A percentile compares a stretch with the other conserved stretches of the same genome.
Evolutionary conservation across 495 filamentous ascomycete species (phyloP).

Genomic region (Pyrenopolyporus hunteri): DNA sequence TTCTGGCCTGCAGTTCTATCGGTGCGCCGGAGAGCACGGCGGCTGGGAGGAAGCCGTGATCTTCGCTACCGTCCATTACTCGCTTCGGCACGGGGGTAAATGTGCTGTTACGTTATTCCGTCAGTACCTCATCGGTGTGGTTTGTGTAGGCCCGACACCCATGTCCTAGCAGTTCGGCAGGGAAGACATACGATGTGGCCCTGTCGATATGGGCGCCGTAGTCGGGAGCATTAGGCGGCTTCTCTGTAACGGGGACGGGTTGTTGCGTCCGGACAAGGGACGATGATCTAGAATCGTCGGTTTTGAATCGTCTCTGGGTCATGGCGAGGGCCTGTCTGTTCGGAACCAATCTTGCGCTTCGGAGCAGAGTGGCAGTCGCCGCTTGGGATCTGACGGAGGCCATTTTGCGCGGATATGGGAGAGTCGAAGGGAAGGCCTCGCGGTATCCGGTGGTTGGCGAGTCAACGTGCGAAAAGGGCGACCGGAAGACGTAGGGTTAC

Average conservation of each 20-base stretch:
- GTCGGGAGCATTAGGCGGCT: slow-evolving; percentile 71
- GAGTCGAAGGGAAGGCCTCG: no score
- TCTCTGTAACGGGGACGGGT: slow-evolving; percentile 38
- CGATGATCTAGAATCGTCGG: slow-evolving; percentile 45
- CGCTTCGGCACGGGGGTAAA: slow-evolving; percentile 89
- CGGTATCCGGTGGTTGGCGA: no score
- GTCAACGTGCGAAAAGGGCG: no score
- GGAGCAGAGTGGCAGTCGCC: slow-evolving; percentile 53
- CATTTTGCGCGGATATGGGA: no score
- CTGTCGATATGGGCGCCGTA: slow-evolving; percentile 80
- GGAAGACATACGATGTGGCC: slow-evolving; percentile 71
- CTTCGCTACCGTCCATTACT: slow-evolving; percentile 89
- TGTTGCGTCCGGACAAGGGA: slow-evolving; percentile 34
- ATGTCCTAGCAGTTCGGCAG: neutral
- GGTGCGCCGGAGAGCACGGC: slow-evolving; percentile 92
- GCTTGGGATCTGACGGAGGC: slow-evolving; percentile 51
- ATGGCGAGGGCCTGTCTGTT: slow-evolving; percentile 46
- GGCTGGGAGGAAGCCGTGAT: slow-evolving; percentile 73
- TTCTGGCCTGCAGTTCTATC: slow-evolving; percentile 88
- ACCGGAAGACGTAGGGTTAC: no score
- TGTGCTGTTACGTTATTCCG: slow-evolving; percentile 55
- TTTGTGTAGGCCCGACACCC: neutral
- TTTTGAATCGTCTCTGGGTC: slow-evolving; percentile 55
- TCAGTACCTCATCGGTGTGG: neutral
- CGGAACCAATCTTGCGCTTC: slow-evolving; percentile 45